Percentiles rank a stretch among this genome's conserved stretches.
phyloP scores from a whole-genome alignment of 2,329 filamentous ascomycete genomes.

The Claviceps capensis region DNA sequence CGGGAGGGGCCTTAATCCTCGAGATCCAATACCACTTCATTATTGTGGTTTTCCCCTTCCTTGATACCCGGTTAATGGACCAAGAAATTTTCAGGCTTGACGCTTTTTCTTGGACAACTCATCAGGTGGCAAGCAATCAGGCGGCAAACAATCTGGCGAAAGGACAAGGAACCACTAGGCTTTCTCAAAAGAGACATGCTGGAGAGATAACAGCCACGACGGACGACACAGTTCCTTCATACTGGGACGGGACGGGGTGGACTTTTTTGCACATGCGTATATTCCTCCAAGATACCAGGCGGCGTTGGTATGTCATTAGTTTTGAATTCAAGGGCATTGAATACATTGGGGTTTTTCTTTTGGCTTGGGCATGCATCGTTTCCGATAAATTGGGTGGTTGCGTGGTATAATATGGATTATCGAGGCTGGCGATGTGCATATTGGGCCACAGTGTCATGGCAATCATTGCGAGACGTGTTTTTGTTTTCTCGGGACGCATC shows the following conservation, averaged over 20 bases:
- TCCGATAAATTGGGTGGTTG: neutral
- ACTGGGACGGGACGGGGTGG: neutral
- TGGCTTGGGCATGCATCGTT: neutral
- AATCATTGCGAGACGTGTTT: neutral
- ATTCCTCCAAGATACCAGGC: conserved; percentile 23
- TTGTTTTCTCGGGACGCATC: neutral
- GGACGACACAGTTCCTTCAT: neutral
- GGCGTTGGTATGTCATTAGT: conserved; percentile 20
- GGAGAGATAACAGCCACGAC: too few relatives aligned
- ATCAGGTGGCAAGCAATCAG: conserved; percentile 12
- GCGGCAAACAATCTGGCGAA: conserved; percentile 15
- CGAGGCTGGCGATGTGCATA: too few relatives aligned
- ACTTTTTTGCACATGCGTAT: conserved; percentile 5
- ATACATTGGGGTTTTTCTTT: too few relatives aligned
- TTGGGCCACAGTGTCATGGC: too few relatives aligned
- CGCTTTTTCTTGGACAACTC: conserved; percentile 10
- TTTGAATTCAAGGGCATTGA: neutral
- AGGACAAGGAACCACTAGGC: conserved; percentile 18
- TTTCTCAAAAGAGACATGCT: conserved; percentile 4
- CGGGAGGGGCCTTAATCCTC: too few relatives aligned
- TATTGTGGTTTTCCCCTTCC: neutral
- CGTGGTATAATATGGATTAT: too few relatives aligned
- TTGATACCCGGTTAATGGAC: neutral
- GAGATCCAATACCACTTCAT: too few relatives aligned
- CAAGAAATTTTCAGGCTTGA: neutral